Percentiles rank a stretch among this genome's conserved stretches.
Evolutionary conservation across 139 green algal genomes (phyloP).

Genomic region (Chlamydomonas schloesseri): DNA sequence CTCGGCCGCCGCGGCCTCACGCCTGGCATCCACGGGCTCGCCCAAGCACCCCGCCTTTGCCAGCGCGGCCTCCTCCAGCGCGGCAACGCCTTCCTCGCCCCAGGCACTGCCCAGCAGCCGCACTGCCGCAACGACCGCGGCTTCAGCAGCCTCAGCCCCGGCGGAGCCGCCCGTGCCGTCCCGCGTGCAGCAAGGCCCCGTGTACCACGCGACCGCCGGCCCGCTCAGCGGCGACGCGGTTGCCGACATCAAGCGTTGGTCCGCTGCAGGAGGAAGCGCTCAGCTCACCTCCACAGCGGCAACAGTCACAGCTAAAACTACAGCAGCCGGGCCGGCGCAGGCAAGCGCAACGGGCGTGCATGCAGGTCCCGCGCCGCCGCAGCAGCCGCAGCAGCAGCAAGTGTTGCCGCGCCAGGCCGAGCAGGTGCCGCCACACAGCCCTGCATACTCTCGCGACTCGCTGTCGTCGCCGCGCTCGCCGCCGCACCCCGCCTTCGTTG

Average conservation of each 20-base stretch:
- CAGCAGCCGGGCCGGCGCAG: not conserved
- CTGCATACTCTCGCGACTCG: not conserved
- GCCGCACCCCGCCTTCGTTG: not conserved
- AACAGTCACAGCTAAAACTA: too few species aligned
- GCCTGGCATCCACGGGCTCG: not conserved
- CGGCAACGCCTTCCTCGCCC: not conserved
- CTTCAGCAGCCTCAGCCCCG: not conserved
- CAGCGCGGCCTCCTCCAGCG: not conserved
- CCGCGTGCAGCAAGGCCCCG: not conserved
- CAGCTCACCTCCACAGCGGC: not conserved
- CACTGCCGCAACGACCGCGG: not conserved
- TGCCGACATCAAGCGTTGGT: not conserved
- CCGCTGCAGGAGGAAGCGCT: too few species aligned
- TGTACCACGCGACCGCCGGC: slow-evolving; percentile 3
- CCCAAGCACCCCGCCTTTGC: slow-evolving; percentile 21
- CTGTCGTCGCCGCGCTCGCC: slow-evolving; percentile 1
- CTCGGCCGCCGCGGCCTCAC: too few species aligned
- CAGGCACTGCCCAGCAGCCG: not conserved
- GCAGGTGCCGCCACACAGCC: not conserved
- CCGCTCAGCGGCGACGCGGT: not conserved
- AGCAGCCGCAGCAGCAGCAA: not conserved
- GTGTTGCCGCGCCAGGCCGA: too few species aligned
- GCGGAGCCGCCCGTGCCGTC: not conserved
- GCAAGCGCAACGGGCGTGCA: too few species aligned
- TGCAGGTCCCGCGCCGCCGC: too few species aligned